Conservation (phyloP, 1,284 basidiomycete species). For the Apiotrichum porosum region DNA sequence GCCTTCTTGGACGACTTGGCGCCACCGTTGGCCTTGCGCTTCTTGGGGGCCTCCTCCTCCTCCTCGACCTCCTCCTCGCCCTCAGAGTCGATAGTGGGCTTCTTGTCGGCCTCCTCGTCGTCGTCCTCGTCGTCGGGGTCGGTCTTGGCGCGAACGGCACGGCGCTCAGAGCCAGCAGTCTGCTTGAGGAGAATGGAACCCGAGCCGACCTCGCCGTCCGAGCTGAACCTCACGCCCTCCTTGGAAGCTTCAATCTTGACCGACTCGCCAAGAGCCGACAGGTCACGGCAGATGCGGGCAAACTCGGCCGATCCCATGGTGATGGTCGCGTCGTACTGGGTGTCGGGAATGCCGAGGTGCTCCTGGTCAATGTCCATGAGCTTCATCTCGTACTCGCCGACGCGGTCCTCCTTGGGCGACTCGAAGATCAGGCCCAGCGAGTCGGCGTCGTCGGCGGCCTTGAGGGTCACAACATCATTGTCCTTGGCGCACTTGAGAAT, state of each 20-base stretch:
- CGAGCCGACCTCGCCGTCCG: conserved; percentile 91
- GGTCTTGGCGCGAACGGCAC: conserved; percentile 51
- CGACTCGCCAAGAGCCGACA: conserved; percentile 86
- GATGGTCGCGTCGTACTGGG: conserved; percentile 92
- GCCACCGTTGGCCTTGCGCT: conserved; percentile 45
- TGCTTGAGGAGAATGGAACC: conserved; percentile 84
- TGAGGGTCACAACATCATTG: conserved; percentile 87
- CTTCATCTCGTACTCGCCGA: conserved; percentile 98
- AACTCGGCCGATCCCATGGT: conserved; percentile 86
- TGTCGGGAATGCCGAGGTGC: conserved; percentile 95
- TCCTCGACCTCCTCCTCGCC: conserved; percentile 51
- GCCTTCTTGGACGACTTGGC: conserved; percentile 57
- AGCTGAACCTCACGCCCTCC: conserved; percentile 90
- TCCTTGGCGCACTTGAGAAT: conserved; percentile 97
- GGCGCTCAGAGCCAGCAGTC: conserved; percentile 48
- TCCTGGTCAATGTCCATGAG: conserved; percentile 99
- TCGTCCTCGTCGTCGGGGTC: conserved; percentile 54
- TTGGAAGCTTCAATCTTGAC: conserved; percentile 95
- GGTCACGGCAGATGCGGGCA: conserved; percentile 85
- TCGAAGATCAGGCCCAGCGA: conserved; percentile 86
- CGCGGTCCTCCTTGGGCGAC: conserved; percentile 82
- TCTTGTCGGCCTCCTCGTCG: conserved; percentile 51
- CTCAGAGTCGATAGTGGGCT: conserved; percentile 51
- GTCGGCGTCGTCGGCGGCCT: conserved; percentile 88
- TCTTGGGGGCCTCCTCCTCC: conserved; percentile 37